Evolutionary conservation across 2,329 filamentous ascomycete genomes (phyloP).

Genomic region (Calonectria honghensis): DNA sequence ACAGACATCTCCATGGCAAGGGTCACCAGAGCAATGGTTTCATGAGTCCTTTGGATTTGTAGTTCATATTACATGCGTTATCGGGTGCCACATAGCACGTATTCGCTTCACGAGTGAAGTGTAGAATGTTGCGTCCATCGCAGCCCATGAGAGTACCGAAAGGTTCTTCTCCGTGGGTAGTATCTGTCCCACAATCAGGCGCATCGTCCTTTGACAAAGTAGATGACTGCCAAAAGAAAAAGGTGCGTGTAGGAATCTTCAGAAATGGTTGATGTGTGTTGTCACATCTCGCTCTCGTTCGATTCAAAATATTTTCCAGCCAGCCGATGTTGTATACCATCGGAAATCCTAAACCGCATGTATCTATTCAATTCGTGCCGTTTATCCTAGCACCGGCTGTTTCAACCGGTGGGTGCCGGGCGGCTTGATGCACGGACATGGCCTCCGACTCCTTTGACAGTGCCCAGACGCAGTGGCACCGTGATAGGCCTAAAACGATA

Average conservation of each 20-base stretch:
- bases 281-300: not conserved
- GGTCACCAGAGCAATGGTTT: not conserved
- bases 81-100: too few species aligned
- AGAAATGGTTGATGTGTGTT: not conserved
- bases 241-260: too few species aligned
- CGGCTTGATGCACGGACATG: not conserved
- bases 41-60: too few species aligned
- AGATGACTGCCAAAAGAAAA: too few species aligned
- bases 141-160: too few species aligned
- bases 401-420: conserved; percentile 10
- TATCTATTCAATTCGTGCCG: not conserved
- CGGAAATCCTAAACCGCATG: not conserved
- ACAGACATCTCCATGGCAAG: not conserved
- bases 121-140: too few species aligned
- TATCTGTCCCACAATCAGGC: too few species aligned
- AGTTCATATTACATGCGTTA: too few species aligned
- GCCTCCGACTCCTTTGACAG: not conserved
- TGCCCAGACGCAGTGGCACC: not conserved
- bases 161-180: too few species aligned
- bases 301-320: not conserved
- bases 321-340: not conserved
- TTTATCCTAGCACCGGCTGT: conserved; percentile 3
- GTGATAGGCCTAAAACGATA: not conserved
- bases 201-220: too few species aligned
- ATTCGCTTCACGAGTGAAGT: too few species aligned